phyloP scores from a whole-genome alignment of 768 basidiomycete species.

The Lactifluus hygrophoroides region DNA sequence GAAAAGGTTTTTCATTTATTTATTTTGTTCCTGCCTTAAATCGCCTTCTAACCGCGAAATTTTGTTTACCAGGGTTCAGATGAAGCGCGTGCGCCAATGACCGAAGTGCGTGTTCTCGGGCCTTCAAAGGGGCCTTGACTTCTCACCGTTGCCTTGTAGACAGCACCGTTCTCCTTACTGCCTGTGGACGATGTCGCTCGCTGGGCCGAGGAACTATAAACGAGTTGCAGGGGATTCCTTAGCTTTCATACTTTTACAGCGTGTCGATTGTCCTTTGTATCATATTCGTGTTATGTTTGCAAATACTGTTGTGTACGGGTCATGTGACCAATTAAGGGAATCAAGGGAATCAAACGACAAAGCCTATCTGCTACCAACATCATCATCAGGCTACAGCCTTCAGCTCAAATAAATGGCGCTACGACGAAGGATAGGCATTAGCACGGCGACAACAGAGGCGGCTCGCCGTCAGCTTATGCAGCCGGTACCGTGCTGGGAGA shows the following conservation, averaged over 20 bases:
- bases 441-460: conserved; percentile 67
- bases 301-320: neutral
- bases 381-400: neutral
- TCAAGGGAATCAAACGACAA: neutral
- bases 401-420: conserved; percentile 46
- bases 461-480: conserved; percentile 82
- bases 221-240: neutral
- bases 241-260: neutral
- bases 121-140: neutral
- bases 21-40: no score
- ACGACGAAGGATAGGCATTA: conserved; percentile 68
- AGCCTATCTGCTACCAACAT: neutral
- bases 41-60: neutral
- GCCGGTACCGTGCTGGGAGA: conserved; percentile 84
- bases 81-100: neutral
- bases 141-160: neutral
- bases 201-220: conserved; percentile 47
- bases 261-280: neutral
- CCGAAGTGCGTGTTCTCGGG: neutral
- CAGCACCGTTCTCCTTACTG: conserved; percentile 12
- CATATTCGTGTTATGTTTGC: neutral
- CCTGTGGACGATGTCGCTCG: conserved; percentile 38
- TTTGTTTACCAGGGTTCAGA: neutral
- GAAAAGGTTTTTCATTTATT: conserved; percentile 12
- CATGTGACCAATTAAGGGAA: neutral